phyloP scores from a whole-genome alignment of 352 stramenopile genomes.

The Phytophthora pistaciae region DNA sequence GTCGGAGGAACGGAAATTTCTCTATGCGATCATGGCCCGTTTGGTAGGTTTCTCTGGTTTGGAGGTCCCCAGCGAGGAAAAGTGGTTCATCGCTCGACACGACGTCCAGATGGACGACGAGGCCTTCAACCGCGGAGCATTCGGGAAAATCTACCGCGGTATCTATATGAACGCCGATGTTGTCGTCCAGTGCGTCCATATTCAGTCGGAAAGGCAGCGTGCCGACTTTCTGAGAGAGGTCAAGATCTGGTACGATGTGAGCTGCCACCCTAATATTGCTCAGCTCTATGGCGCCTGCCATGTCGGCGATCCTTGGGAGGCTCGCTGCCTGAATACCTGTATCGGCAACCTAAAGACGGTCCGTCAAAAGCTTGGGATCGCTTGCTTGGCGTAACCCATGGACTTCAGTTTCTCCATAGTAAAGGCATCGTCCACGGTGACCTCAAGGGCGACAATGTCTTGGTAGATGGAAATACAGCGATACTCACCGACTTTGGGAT shows the following conservation, averaged over 20 bases:
- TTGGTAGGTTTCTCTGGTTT: neutral
- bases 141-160: neutral
- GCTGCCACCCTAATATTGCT: slow-evolving; percentile 1
- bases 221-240: slow-evolving; percentile 10
- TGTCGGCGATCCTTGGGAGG: neutral
- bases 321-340: slow-evolving; percentile 1
- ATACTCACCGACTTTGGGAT: slow-evolving; percentile 11
- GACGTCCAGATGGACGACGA: slow-evolving; percentile 1
- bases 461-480: slow-evolving; percentile 1
- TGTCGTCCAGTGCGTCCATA: neutral
- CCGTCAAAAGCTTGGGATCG: neutral
- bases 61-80: neutral
- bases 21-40: neutral
- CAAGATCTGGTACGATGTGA: slow-evolving; percentile 3
- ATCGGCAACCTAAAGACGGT: neutral
- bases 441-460: slow-evolving; percentile 13
- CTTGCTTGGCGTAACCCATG: slow-evolving; percentile 8
- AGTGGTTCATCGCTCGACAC: neutral
- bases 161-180: neutral
- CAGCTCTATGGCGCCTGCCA: slow-evolving; percentile 5
- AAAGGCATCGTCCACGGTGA: slow-evolving; percentile 3
- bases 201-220: neutral
- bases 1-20: neutral
- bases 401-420: slow-evolving; percentile 8
- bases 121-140: neutral